phyloP scores from a whole-genome alignment of 2,329 filamentous ascomycete genomes.

The Fusarium brevicatenulatum region DNA sequence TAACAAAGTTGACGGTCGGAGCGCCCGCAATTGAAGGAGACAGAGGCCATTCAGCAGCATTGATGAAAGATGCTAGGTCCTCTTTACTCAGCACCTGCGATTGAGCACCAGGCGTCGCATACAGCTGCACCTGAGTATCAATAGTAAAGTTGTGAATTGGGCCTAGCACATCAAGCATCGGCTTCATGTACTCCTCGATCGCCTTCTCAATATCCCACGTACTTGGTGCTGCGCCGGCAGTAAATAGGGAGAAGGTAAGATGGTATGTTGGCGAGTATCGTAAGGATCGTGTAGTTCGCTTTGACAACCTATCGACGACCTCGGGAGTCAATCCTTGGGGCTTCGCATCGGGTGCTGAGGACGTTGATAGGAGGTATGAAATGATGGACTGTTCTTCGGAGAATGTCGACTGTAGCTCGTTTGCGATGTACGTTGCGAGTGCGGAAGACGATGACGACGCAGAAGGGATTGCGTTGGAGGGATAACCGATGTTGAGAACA shows the following conservation, averaged over 20 bases:
- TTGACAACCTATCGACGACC: constrained; percentile 66
- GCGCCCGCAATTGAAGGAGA: constrained; percentile 93
- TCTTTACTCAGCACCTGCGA: constrained; percentile 78
- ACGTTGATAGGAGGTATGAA: constrained; percentile 74
- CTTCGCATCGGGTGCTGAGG: constrained; percentile 57
- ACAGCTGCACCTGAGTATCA: constrained; percentile 95
- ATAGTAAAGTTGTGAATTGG: constrained; percentile 95
- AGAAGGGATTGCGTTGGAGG: constrained; percentile 73
- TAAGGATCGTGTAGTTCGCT: constrained; percentile 83
- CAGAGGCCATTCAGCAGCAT: constrained; percentile 96
- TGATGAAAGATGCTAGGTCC: constrained; percentile 93
- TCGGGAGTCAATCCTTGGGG: constrained; percentile 61
- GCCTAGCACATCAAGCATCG: constrained; percentile 80
- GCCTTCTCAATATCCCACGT: constrained; percentile 92
- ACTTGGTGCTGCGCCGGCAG: constrained; percentile 78
- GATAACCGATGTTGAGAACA: constrained; percentile 81
- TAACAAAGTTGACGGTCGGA: constrained; percentile 94
- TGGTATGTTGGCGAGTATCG: constrained; percentile 96
- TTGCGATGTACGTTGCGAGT: constrained; percentile 80
- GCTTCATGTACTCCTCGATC: constrained; percentile 81
- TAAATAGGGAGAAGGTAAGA: constrained; percentile 94
- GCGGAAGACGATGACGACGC: constrained; percentile 75
- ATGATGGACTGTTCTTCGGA: constrained; percentile 90
- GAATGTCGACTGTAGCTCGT: constrained; percentile 81
- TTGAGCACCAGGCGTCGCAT: constrained; percentile 76